Base-by-base conservation (phyloP, 2,329 filamentous ascomycete genomes). In the Claviceps humidiphila region DNA sequence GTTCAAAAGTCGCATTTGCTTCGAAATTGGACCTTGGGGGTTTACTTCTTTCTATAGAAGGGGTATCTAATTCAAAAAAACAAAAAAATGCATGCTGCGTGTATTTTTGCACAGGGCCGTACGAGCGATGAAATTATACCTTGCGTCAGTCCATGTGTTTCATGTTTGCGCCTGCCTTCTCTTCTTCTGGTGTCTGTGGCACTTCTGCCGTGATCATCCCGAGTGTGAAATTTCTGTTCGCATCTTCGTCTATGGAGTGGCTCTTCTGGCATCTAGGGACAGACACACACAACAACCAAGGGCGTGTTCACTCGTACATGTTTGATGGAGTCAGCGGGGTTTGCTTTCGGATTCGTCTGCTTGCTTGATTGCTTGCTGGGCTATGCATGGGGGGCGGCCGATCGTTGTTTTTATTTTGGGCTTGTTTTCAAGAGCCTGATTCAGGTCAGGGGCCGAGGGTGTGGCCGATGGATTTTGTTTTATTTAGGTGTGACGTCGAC, bases 401-500 rank as follows among this genome's bases (percentile, higher is more conserved):
- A 11, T 34, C 9, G 9, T n/a, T 14, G 6, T 46, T 34, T 26
- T 38, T 16, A 16, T 14, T 17, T 37, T 9, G 5, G 30, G 3
- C 8, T 47, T 47, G 16, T 11, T 7, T 17, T 17, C 14, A 14
- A 17, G 3, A 42, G 2, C 30, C 9, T 11, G 8, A 11, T 11
- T 34, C 30, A 4, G 30, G 30, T 34, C 30, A 22, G n/a, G 22
- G 7, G 17, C 6, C 20, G 30, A 20, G 13, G 5, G 24, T 49
- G 16, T 13, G 37, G 16, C 30, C 30, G 30, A 11, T 34, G 9
- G 3, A 4, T 4, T 30, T 13, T 30, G 2, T n/a, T 24, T 50
- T 37, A 50, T 30, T 37, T 41, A n/a, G 49, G 40, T 13, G 48
- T 37, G 44, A 56, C 51, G 22, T 69, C 63, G n/a, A 66, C 51